Evolutionary conservation across 2,329 filamentous ascomycete genomes (phyloP), one percentile per base, ranked within the genome.

Genomic region (Elsinoe arachidis): DNA sequence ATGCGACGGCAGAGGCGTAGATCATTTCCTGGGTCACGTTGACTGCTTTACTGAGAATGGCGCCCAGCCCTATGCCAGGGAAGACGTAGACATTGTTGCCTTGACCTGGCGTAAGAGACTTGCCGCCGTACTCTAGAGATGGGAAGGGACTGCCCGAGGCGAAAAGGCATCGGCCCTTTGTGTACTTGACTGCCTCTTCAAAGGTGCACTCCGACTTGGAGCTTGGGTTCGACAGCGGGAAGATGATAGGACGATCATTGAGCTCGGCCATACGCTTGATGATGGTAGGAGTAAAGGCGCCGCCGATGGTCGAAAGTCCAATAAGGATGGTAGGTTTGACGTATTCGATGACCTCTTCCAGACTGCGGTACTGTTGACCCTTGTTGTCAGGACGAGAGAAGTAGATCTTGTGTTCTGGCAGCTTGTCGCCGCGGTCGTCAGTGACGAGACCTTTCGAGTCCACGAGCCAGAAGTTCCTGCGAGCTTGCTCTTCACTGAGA

Each of bases 191-290:
- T 14, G 93, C 93, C 69, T 93, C 88, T 78, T 96, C 91, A 67
- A 95, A 97, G 14, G 90, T 96, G 77, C 93, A 97, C 76, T 99
- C 93, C 7, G 92, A 95, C 79, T 97, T 96, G 75, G 87, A 91
- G 54, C 91, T 85, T 52, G 93, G 93, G 77, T 99, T 97, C 74
- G 89, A 95, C 43, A 99, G 85, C 56, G 92, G 92, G 83, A 99
- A 97, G 67, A 79, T 74, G 69, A 78, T 73, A 61, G 93, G 91
- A 62, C 83, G 80, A 61, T 90, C 83, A 72, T 90, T 90, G 57
- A 78, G 63, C 63, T 72, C 69, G 39, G 75, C 76, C 76, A 79
- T 78, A 61, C 72, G 73, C 58, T 85, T 82, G 60, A 99, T 79
- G 60, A 96, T 86, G 15, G 87, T 81, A 68, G 93, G 88, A 63